Evolutionary conservation across 345 rosid species (phyloP).

Genomic region (Luvunga scandens): DNA sequence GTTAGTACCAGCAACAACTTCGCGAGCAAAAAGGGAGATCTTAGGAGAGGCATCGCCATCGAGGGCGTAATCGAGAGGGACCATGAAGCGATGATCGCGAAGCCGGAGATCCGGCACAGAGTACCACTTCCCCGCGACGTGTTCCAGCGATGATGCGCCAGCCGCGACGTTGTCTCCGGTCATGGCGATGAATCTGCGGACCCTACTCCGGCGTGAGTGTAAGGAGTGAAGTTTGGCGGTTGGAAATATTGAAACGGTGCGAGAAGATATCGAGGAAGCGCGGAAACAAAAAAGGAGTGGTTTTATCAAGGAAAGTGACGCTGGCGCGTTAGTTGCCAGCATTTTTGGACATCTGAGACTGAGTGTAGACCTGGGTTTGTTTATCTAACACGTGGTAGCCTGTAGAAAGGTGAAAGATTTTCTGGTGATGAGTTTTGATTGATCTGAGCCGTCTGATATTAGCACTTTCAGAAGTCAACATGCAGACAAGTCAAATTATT

Average conservation of each 20-base stretch:
- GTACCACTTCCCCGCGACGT: slow-evolving; percentile 59
- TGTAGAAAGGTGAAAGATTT: neutral
- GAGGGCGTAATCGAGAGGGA: slow-evolving; percentile 71
- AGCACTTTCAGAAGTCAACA: neutral
- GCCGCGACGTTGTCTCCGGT: slow-evolving; percentile 15
- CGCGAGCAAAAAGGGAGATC: slow-evolving; percentile 78
- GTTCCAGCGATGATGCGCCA: slow-evolving; percentile 33
- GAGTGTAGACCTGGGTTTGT: neutral
- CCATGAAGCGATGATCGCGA: slow-evolving; percentile 74
- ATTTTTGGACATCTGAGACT: slow-evolving; percentile 16
- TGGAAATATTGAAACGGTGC: slow-evolving; percentile 6
- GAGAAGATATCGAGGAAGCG: slow-evolving; percentile 10
- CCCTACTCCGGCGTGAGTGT: slow-evolving; percentile 21
- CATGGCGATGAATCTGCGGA: slow-evolving; percentile 34
- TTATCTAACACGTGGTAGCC: neutral
- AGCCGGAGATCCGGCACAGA: slow-evolving; percentile 83
- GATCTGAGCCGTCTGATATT: neutral
- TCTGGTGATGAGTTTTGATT: neutral
- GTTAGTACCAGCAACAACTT: slow-evolving; percentile 68
- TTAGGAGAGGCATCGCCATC: slow-evolving; percentile 35
- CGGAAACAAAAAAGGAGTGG: neutral
- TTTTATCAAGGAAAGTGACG: slow-evolving; percentile 10
- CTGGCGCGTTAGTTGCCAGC: slow-evolving; percentile 31
- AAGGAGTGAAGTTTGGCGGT: neutral
- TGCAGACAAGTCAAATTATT: too few relatives aligned